Conservation (phyloP, 371 early-diverging fungal species). For the Capniomyces stellatus region DNA sequence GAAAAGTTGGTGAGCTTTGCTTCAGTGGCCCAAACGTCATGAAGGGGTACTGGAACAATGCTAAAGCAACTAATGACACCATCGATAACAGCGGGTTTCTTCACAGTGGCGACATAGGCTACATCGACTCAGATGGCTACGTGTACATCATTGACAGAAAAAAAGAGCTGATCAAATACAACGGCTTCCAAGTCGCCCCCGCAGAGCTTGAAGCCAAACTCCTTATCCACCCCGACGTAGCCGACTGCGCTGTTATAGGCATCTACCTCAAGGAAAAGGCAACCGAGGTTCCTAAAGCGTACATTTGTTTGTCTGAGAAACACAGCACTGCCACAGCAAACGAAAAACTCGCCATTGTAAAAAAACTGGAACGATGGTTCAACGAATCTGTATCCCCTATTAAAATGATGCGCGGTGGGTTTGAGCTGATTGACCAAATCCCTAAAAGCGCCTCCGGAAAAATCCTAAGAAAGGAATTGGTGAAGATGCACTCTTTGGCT, state of each 20-base stretch:
- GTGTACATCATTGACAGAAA: slow-evolving; percentile 48
- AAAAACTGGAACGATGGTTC: slow-evolving; percentile 41
- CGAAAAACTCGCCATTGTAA: slow-evolving; percentile 6
- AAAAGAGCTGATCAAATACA: slow-evolving; percentile 61
- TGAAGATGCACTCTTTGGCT: no score
- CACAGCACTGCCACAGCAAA: background rate
- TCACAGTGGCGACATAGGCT: slow-evolving; percentile 68
- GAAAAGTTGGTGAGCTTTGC: slow-evolving; percentile 50
- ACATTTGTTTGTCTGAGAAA: slow-evolving; percentile 13
- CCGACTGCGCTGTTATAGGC: slow-evolving; percentile 59
- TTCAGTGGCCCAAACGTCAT: slow-evolving; percentile 69
- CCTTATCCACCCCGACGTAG: slow-evolving; percentile 42
- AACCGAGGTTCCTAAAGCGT: slow-evolving; percentile 69
- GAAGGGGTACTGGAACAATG: slow-evolving; percentile 52
- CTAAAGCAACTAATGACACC: slow-evolving; percentile 41
- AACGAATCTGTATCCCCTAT: slow-evolving; percentile 39
- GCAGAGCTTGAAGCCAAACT: slow-evolving; percentile 67
- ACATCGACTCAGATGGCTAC: slow-evolving; percentile 33
- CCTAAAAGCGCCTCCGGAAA: slow-evolving; percentile 46
- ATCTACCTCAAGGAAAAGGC: slow-evolving; percentile 35
- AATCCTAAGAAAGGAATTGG: slow-evolving; percentile 20
- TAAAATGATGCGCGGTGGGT: slow-evolving; percentile 68
- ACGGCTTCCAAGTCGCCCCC: slow-evolving; percentile 59
- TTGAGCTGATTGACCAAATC: slow-evolving; percentile 43
- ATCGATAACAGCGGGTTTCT: slow-evolving; percentile 54